Evolutionary conservation across 306 rosid genomes (phyloP), one percentile per base, ranked within the genome.

Genomic region (Rosa multiflora): DNA sequence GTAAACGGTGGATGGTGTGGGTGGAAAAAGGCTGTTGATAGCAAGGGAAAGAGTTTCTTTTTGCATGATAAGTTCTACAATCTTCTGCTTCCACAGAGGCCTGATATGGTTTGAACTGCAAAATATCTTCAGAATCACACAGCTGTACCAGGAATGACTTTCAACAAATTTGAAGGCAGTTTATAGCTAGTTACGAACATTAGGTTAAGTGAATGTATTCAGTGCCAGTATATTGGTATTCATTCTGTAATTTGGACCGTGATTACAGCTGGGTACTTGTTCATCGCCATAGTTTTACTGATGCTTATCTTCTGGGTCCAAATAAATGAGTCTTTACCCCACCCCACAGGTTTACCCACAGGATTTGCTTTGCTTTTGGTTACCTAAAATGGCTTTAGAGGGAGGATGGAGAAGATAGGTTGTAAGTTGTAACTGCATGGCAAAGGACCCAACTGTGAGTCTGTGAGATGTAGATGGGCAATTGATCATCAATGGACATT

Each of bases 11-110:
- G 99, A 42, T 95, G 99, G 99, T 91, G 97, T 85, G 98, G 93
- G 26, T 95, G 99, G 99, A 95, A 95, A 84, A 92, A 92, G 79
- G 88, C 99, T 26, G 97, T 95, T 13, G 98, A 95, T 83, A 91
- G 79, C 91, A 95, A 88, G 83, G 98, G 99, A 73, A 90, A 77
- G 69, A 85, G 83, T 70, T 95, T 95, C 88, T 95, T 95, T 87
- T 81, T 95, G 82, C 94, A 88, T 70, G 96, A 95, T 79, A 95
- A 92, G 93, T 95, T 91, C 61, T 95, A 95, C 76, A 95, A 92
- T 85, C 97, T 95, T 67, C 87, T 95, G 56, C 88, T 91, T 66
- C 99, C 99, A 21, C 98, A 92, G 88, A 88, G 99, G 84, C 99
- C 98, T 66, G 87, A 88, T 84, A 95, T 92, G 99, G 99, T 95